These are phyloP conservation scores for Umbelopsis isabellina DNA, from an alignment of 192 early-diverging fungal species.

Conservation along the genomic window DNA sequence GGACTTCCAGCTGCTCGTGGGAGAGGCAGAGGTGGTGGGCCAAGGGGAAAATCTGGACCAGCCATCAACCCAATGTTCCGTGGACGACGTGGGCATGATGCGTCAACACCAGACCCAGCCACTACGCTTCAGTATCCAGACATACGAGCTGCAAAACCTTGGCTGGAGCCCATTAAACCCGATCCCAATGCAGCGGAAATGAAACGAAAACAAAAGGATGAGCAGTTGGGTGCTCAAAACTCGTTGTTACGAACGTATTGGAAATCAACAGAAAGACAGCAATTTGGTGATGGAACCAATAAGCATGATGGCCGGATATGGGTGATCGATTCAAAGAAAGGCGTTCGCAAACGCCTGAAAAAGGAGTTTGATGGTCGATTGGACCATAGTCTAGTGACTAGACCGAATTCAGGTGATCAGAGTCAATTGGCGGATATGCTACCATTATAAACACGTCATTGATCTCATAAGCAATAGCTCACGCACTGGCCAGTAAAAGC, in stretches of 20 bases:
- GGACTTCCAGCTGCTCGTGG: not conserved
- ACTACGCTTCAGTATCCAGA: conserved; percentile 14
- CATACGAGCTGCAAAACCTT: conserved; percentile 10
- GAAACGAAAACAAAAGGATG: conserved; percentile 16
- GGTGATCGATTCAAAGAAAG: conserved; percentile 20
- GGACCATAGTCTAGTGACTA: not conserved
- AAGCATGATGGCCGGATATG: conserved; percentile 20
- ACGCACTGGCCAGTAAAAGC: no score
- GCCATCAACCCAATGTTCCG: conserved; percentile 7
- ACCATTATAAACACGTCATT: not conserved
- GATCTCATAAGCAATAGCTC: not conserved
- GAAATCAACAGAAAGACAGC: conserved; percentile 23
- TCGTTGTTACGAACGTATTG: conserved; percentile 29
- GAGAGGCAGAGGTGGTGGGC: not conserved
- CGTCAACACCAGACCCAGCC: not conserved
- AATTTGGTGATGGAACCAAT: conserved; percentile 7
- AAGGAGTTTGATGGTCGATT: conserved; percentile 32
- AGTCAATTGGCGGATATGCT: not conserved
- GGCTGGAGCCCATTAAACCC: conserved; percentile 14
- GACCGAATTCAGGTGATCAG: not conserved
- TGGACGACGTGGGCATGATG: conserved; percentile 10
- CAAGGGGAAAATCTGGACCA: not conserved
- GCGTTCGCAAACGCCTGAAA: conserved; percentile 19
- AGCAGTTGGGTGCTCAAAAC: conserved; percentile 5
- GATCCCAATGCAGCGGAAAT: conserved; percentile 6